Evolutionary conservation across 78 protist species (phyloP).

Genomic region (Dictyostelium firmibasis): DNA sequence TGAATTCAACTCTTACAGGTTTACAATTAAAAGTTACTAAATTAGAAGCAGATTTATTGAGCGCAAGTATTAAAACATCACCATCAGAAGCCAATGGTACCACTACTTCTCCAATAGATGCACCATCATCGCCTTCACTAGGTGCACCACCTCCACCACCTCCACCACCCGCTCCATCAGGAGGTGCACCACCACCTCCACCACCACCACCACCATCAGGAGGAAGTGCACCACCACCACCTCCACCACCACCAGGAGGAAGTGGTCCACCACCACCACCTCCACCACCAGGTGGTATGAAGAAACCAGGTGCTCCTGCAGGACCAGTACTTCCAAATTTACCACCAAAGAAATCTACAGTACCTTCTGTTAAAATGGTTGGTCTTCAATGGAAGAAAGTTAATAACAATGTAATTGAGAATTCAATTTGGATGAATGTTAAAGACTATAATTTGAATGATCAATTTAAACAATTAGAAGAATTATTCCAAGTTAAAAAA

Average conservation of each 20-base stretch:
- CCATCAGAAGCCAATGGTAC: neutral
- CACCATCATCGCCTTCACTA: constrained; percentile 16
- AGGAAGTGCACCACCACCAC: constrained; percentile 55
- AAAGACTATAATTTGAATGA: constrained; percentile 60
- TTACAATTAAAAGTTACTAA: constrained; percentile 1
- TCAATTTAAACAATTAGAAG: constrained; percentile 40
- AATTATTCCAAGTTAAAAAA: constrained; percentile 58
- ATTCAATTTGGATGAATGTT: constrained; percentile 77
- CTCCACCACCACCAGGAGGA: constrained; percentile 31
- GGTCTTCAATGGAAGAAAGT: constrained; percentile 81
- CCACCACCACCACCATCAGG: constrained; percentile 45
- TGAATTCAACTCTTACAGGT: neutral
- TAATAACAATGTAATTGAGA: constrained; percentile 56
- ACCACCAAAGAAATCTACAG: constrained; percentile 10
- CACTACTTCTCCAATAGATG: constrained; percentile 34
- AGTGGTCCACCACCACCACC: constrained; percentile 75
- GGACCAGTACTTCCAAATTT: constrained; percentile 38
- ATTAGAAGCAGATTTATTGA: neutral
- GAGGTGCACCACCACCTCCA: constrained; percentile 57
- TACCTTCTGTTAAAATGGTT: constrained; percentile 70
- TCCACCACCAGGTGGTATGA: constrained; percentile 60
- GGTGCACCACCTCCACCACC: constrained; percentile 64
- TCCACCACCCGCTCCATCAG: neutral
- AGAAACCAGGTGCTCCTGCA: constrained; percentile 47
- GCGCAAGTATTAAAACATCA: neutral